Evolutionary conservation across 768 basidiomycete genomes (phyloP).

Genomic region (Collybia sordida): DNA sequence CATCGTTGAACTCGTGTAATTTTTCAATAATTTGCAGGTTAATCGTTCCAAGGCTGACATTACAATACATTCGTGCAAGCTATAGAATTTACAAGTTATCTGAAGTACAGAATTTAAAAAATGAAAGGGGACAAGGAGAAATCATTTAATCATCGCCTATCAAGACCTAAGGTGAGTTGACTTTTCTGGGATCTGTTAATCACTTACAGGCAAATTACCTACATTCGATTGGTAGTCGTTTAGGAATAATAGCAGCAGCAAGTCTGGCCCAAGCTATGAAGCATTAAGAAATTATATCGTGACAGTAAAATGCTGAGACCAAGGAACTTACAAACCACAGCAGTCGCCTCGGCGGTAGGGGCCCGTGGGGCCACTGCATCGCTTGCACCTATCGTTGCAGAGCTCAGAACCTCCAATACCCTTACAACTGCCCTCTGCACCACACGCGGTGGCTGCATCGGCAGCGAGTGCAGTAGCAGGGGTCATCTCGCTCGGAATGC

Average conservation of each 20-base stretch:
- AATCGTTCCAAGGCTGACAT: too few species aligned
- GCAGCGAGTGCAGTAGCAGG: not conserved
- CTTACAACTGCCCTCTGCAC: not conserved
- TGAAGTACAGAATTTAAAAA: too few species aligned
- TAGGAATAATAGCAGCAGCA: constrained; percentile 1
- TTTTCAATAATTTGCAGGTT: too few species aligned
- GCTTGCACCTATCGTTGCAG: not conserved
- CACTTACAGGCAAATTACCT: too few species aligned
- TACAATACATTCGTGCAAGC: too few species aligned
- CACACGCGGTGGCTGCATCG: not conserved
- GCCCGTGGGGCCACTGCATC: not conserved
- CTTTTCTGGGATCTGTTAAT: too few species aligned
- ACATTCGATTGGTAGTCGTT: not conserved
- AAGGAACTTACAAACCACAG: not conserved
- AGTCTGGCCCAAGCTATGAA: not conserved
- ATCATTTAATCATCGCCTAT: too few species aligned
- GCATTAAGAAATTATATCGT: not conserved
- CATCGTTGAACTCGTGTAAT: too few species aligned
- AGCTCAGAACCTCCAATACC: not conserved
- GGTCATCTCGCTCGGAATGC: not conserved
- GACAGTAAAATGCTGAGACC: not conserved
- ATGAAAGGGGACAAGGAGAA: too few species aligned
- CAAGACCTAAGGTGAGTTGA: too few species aligned
- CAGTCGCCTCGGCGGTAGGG: not conserved
- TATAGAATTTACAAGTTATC: too few species aligned